Percentiles rank a stretch among this genome's conserved stretches.
Evolutionary conservation across 495 filamentous ascomycete genomes (phyloP).

Genomic region (Annulohypoxylon stygium): DNA sequence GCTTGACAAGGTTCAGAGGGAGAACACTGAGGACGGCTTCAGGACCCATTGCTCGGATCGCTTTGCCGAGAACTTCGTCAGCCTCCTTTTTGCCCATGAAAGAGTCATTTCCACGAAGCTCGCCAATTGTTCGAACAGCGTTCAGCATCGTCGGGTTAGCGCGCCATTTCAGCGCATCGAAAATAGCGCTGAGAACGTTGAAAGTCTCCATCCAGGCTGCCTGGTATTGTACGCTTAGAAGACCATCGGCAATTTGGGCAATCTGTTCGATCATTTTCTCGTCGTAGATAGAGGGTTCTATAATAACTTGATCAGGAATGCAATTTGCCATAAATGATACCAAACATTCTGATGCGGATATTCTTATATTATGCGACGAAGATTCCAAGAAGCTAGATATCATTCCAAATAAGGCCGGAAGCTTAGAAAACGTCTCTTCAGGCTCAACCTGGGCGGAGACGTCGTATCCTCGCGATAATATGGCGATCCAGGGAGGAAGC

Average conservation of each 20-base stretch:
- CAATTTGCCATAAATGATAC: conserved; percentile 92
- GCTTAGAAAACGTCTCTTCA: conserved; percentile 87
- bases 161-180: conserved; percentile 87
- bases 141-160: conserved; percentile 79
- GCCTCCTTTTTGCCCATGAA: conserved; percentile 96
- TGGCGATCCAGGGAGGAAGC: conserved; percentile 95
- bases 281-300: conserved; percentile 89
- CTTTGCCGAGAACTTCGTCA: conserved; percentile 86
- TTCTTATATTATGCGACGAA: conserved; percentile 87
- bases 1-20: conserved; percentile 84
- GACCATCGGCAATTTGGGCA: conserved; percentile 71
- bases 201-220: conserved; percentile 96
- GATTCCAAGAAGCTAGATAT: conserved; percentile 85
- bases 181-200: conserved; percentile 86
- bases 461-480: conserved; percentile 92
- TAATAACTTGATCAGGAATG: conserved; percentile 79
- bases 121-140: conserved; percentile 82
- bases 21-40: conserved; percentile 81
- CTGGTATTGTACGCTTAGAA: conserved; percentile 91
- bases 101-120: conserved; percentile 87
- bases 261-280: conserved; percentile 86
- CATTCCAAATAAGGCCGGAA: conserved; percentile 83
- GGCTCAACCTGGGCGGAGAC: conserved; percentile 87
- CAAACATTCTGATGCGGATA: conserved; percentile 93
- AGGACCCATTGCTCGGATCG: conserved; percentile 89